phyloP scores from a whole-genome alignment of 169 alveolate species.

The Plasmodium chabaudi region DNA sequence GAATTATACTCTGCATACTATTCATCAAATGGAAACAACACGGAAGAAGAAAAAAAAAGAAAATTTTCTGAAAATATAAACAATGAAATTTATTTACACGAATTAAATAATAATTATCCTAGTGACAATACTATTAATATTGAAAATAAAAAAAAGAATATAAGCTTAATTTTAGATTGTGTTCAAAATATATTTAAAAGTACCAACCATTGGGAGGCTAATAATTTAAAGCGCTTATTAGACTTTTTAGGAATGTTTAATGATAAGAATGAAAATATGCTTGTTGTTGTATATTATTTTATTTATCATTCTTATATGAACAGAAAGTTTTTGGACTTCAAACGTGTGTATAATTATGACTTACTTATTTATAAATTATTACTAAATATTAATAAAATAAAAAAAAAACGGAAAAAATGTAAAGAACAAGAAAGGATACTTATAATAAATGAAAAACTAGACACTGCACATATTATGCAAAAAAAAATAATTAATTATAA shows the following conservation, averaged over 20 bases:
- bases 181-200: slow-evolving; percentile 8
- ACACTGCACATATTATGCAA: slow-evolving; percentile 46
- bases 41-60: not conserved
- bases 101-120: too few relatives aligned
- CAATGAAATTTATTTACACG: not conserved
- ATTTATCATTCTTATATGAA: slow-evolving; percentile 33
- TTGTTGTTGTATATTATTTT: slow-evolving; percentile 12
- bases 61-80: not conserved
- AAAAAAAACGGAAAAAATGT: slow-evolving; percentile 42
- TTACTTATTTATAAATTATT: slow-evolving; percentile 20
- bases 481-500: slow-evolving; percentile 36
- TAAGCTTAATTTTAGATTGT: slow-evolving; percentile 1
- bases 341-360: slow-evolving; percentile 45
- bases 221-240: slow-evolving; percentile 9
- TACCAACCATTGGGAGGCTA: not conserved
- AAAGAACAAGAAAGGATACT: slow-evolving; percentile 46
- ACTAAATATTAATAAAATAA: slow-evolving; percentile 18
- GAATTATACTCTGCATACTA: too few relatives aligned
- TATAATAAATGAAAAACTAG: slow-evolving; percentile 46
- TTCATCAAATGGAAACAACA: not conserved
- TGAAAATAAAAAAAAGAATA: slow-evolving; percentile 1
- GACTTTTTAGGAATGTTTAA: slow-evolving; percentile 16
- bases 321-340: slow-evolving; percentile 9
- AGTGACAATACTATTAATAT: too few relatives aligned
- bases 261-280: slow-evolving; percentile 13